Base-by-base conservation (phyloP, 2,329 filamentous ascomycete species). In the Neospermospora avenae region DNA sequence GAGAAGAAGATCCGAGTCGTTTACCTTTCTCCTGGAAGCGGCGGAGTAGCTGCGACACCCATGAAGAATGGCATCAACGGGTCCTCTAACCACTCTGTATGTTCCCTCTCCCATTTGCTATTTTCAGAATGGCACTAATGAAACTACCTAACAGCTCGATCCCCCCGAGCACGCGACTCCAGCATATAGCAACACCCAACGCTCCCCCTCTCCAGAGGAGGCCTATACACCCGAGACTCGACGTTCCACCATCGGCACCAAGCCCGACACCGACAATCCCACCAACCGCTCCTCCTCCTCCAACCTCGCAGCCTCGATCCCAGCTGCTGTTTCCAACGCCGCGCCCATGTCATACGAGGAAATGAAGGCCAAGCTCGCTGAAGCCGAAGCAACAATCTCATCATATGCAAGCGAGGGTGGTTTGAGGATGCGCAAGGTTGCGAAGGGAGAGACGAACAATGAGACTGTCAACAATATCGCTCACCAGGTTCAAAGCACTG, bases 1-100 rank as follows among this genome's bases (percentile, higher is more conserved):
- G 95, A 99, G 80, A 91, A 88, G 80, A 99, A 98, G 82, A 99
- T 99, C 68, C 87, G 93, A 49, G 95, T 99, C 65, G 83, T 82
- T 68, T 99, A 93, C 81, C 81, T 97, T 44, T 76, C 89, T 51
- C 80, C 88, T 10, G 83, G 82, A 42, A 51, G 52, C 25, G 24
- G 31, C 22, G 59, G 42, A 53, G 57, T 64, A 46, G 60, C 54
- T 34, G 39, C 56, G 34, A 73, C 71, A 41, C 71, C 70, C 46
- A 35, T 66, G 55, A 70, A 64, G 60, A 72, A 70, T 54, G 63
- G 63, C 37, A 55, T 65, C 14, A 70, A 67, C 58, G 66, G 67
- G 46, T 34, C 57, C n/a, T 58, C 67, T 39, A 65, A 64, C 46
- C 63, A 58, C 46, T 45, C 53, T 55, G 68, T 70, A 66, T 56